Percentiles rank a stretch among this genome's conserved stretches.
These are phyloP conservation scores for Coprinellus micaceus DNA, from an alignment of 768 basidiomycete species.

Conservation along the genomic window DNA sequence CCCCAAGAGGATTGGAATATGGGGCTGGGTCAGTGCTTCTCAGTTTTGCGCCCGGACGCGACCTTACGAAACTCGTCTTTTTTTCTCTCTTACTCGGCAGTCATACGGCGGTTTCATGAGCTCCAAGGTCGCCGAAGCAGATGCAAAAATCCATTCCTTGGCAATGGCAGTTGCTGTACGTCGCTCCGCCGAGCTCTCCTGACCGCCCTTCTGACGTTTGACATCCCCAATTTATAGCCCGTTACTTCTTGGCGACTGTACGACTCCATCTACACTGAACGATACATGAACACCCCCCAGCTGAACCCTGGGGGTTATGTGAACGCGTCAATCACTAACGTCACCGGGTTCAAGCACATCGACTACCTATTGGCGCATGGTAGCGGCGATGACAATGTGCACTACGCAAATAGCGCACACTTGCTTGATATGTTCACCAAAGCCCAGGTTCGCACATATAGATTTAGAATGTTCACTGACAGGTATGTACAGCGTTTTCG, in stretches of 20 bases:
- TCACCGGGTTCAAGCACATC: slow-evolving; percentile 77
- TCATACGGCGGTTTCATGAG: slow-evolving; percentile 97
- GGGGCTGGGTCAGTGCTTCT: slow-evolving; percentile 83
- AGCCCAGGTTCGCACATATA: slow-evolving; percentile 65
- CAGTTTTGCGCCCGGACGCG: neutral
- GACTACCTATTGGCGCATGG: slow-evolving; percentile 89
- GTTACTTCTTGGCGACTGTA: slow-evolving; percentile 86
- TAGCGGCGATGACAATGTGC: slow-evolving; percentile 95
- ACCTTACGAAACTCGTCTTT: slow-evolving; percentile 4
- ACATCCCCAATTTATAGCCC: slow-evolving; percentile 38
- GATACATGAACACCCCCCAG: slow-evolving; percentile 87
- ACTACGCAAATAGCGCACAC: slow-evolving; percentile 87
- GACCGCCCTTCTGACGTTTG: neutral
- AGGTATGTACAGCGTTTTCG: slow-evolving; percentile 50
- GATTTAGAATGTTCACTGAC: slow-evolving; percentile 97
- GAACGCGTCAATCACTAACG: slow-evolving; percentile 83
- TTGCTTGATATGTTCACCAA: slow-evolving; percentile 90
- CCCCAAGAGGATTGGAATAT: slow-evolving; percentile 83
- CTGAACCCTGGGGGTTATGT: slow-evolving; percentile 85
- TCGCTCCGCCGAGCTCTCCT: slow-evolving; percentile 14
- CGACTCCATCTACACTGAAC: slow-evolving; percentile 95
- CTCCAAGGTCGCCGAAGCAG: slow-evolving; percentile 85
- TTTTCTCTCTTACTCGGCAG: slow-evolving; percentile 34
- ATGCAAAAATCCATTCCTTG: slow-evolving; percentile 84
- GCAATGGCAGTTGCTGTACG: slow-evolving; percentile 89